Conservation (phyloP, 257 asterid species). For the Forsythia viridissima region DNA sequence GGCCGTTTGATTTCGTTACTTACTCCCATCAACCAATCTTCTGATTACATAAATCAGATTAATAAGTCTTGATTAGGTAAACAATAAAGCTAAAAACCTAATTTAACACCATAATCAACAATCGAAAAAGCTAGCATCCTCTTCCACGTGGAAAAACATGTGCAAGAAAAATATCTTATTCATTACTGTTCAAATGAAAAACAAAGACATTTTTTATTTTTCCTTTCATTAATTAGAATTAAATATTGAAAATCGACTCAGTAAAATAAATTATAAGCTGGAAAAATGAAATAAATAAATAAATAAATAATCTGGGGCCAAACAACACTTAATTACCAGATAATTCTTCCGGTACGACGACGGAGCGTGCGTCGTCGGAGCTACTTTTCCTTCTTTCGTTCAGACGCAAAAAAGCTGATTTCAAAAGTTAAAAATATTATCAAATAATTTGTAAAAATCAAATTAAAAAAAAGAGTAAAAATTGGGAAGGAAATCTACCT, state of each 20-base stretch:
- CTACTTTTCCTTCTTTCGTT: slow-evolving; percentile 67
- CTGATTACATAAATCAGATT: slow-evolving; percentile 30
- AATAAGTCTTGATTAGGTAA: slow-evolving; percentile 9
- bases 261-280: background rate
- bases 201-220: background rate
- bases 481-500: slow-evolving; percentile 36
- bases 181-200: background rate
- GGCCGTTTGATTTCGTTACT: slow-evolving; percentile 45
- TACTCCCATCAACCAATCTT: slow-evolving; percentile 61
- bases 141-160: background rate
- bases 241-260: background rate
- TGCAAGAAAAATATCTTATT: background rate
- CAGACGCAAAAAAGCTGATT: slow-evolving; percentile 33
- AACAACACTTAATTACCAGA: slow-evolving; percentile 45
- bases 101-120: slow-evolving; percentile 17
- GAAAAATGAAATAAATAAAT: background rate
- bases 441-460: background rate
- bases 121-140: background rate
- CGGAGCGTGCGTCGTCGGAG: slow-evolving; percentile 64
- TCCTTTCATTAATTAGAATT: background rate
- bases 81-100: background rate
- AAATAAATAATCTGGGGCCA: background rate
- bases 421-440: background rate
- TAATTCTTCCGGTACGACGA: slow-evolving; percentile 81
- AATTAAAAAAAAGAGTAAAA: background rate